Conservation (phyloP, 441 rosid genomes). For the Pelargonium citronellum region DNA sequence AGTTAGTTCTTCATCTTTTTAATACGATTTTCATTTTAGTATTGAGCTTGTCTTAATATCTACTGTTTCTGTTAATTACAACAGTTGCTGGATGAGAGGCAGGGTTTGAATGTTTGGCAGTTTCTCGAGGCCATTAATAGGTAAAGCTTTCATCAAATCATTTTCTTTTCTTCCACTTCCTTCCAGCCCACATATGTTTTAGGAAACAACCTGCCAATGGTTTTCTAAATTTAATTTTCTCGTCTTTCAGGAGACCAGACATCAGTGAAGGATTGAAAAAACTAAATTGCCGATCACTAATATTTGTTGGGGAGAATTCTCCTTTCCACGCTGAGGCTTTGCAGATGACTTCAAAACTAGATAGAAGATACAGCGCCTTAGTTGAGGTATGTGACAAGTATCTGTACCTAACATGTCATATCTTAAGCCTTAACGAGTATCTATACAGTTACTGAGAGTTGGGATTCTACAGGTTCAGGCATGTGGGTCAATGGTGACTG, state of each 20-base stretch:
- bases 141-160: constrained; percentile 31
- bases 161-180: neutral
- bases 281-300: constrained; percentile 72
- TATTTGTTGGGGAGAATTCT: constrained; percentile 70
- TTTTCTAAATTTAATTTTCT: neutral
- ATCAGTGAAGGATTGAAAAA: constrained; percentile 19
- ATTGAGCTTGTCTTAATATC: neutral
- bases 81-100: constrained; percentile 80
- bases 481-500: constrained; percentile 92
- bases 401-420: neutral
- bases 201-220: neutral
- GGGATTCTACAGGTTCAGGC: constrained; percentile 64
- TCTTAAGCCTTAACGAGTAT: neutral
- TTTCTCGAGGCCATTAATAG: constrained; percentile 79
- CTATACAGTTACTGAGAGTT: neutral
- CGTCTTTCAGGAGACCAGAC: constrained; percentile 66
- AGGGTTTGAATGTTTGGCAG: constrained; percentile 62
- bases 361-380: constrained; percentile 58
- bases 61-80: constrained; percentile 16
- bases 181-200: neutral
- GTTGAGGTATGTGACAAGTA: constrained; percentile 55
- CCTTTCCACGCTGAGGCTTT: constrained; percentile 69
- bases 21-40: neutral
- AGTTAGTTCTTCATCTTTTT: constrained; percentile 4
- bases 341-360: constrained; percentile 55